Evolutionary conservation across 208 protist genomes (phyloP).

Genomic region (Acanthamoeba sp.): DNA sequence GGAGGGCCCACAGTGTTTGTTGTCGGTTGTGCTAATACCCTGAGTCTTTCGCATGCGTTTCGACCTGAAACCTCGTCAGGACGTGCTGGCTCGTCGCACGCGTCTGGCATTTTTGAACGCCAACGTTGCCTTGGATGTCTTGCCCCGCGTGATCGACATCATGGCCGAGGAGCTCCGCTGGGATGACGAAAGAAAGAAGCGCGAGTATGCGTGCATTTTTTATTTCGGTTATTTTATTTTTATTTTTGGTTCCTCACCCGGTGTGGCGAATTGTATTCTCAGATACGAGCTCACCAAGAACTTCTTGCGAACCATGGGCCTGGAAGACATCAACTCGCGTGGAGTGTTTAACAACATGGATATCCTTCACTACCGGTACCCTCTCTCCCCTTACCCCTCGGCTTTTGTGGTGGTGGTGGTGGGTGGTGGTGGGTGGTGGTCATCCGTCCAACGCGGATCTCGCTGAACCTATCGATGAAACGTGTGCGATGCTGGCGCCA

Average conservation of each 20-base stretch:
- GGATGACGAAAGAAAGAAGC: constrained; percentile 63
- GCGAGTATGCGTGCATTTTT: not conserved
- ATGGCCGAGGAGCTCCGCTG: constrained; percentile 77
- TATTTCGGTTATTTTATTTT: not conserved
- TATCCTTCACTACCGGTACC: not conserved
- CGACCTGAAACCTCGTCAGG: not conserved
- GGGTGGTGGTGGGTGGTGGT: no score
- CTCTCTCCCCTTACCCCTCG: not conserved
- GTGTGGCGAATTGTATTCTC: no score
- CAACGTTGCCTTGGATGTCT: constrained; percentile 31
- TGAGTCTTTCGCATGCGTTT: not conserved
- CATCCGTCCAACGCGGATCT: not conserved
- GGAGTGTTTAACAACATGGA: constrained; percentile 15
- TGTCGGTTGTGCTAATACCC: not conserved
- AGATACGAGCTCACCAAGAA: constrained; percentile 33
- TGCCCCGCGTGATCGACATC: constrained; percentile 35
- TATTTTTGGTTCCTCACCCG: not conserved
- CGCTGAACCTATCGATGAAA: not conserved
- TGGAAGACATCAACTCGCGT: constrained; percentile 14
- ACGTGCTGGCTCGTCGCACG: constrained; percentile 77
- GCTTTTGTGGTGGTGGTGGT: no score
- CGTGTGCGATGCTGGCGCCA: not conserved
- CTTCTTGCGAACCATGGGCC: constrained; percentile 76
- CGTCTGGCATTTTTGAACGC: constrained; percentile 82
- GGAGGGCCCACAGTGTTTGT: no score